Conservation (phyloP, 1,284 basidiomycete species). For the Xerocomus minutiporus region DNA sequence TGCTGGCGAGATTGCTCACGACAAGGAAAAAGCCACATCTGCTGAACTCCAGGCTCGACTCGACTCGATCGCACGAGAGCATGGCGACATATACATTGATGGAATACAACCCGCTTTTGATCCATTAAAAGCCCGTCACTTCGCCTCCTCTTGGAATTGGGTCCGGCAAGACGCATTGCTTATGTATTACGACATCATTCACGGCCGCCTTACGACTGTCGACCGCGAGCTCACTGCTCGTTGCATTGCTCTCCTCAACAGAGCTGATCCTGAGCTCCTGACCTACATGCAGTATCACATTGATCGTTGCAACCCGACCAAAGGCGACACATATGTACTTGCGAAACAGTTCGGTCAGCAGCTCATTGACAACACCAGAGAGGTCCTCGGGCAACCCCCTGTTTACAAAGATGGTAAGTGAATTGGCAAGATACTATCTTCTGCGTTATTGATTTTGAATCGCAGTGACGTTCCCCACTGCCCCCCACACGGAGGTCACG, state of each 20-base stretch:
- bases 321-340: slow-evolving; percentile 88
- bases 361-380: slow-evolving; percentile 90
- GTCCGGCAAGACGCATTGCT: slow-evolving; percentile 91
- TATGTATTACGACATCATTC: slow-evolving; percentile 98
- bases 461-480: slow-evolving; percentile 94
- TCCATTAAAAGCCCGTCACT: slow-evolving; percentile 92
- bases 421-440: background rate
- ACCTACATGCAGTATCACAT: slow-evolving; percentile 97
- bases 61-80: slow-evolving; percentile 84
- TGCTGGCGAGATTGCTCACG: slow-evolving; percentile 84
- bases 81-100: slow-evolving; percentile 90
- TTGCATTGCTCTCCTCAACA: slow-evolving; percentile 96
- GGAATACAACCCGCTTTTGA: slow-evolving; percentile 95
- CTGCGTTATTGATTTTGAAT: background rate
- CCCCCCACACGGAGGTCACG: slow-evolving; percentile 91
- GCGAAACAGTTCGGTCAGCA: slow-evolving; percentile 97
- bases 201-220: slow-evolving; percentile 88
- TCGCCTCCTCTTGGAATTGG: slow-evolving; percentile 99
- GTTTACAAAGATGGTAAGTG: slow-evolving; percentile 89
- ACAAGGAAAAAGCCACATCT: slow-evolving; percentile 76
- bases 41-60: slow-evolving; percentile 79
- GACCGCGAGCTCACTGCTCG: slow-evolving; percentile 95
- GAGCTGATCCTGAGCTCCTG: slow-evolving; percentile 87
- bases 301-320: slow-evolving; percentile 74
- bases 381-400: slow-evolving; percentile 79